These are phyloP conservation scores for Rhizoctonia solani DNA, from an alignment of 1,284 basidiomycete species.

Conservation along the genomic window DNA sequence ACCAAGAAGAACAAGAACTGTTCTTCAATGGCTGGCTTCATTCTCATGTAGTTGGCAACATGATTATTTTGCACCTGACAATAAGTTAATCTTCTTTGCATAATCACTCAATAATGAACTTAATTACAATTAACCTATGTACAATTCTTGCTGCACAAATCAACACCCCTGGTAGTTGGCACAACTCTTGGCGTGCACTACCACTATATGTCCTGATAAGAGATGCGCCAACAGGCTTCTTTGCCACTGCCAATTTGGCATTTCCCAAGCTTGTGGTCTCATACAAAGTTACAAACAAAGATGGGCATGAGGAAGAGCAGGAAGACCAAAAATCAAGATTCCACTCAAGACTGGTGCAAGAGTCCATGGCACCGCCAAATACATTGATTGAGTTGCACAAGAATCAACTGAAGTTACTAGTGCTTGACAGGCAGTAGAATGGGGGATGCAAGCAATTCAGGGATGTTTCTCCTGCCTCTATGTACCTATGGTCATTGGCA, in stretches of 20 bases:
- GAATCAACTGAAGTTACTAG: constrained; percentile 49
- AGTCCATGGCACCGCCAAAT: constrained; percentile 39
- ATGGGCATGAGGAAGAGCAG: constrained; percentile 39
- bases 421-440: constrained; percentile 52
- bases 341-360: constrained; percentile 50
- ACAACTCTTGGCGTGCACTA: constrained; percentile 50
- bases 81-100: constrained; percentile 41
- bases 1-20: constrained; percentile 53
- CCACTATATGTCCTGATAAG: constrained; percentile 48
- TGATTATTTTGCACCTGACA: constrained; percentile 46
- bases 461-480: constrained; percentile 51
- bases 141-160: constrained; percentile 46
- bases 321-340: constrained; percentile 48
- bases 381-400: constrained; percentile 38
- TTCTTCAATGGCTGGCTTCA: constrained; percentile 57
- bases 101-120: neutral
- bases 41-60: constrained; percentile 48
- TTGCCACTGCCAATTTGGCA: constrained; percentile 52
- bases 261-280: constrained; percentile 54
- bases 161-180: constrained; percentile 57
- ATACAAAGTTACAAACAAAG: too few species aligned
- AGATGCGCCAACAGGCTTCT: constrained; percentile 49
- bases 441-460: constrained; percentile 52
- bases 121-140: constrained; percentile 41
- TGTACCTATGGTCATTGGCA: constrained; percentile 47